Conservation (phyloP, 225 moss, liverwort and hornwort genomes). For the Physcomitrellopsis africana region DNA sequence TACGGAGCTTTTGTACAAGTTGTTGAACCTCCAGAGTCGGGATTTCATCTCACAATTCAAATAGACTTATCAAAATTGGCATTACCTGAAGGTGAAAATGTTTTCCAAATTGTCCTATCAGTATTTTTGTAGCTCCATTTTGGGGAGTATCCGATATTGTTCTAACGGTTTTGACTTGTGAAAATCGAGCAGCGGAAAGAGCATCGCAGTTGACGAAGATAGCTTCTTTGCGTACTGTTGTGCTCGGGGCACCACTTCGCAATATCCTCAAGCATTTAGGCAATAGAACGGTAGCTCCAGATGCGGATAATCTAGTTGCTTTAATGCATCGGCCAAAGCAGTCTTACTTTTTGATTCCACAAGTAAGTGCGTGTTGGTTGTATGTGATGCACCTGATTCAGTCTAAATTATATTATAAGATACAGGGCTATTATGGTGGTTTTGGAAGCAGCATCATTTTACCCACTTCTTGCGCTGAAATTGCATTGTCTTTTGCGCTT, state of each 20-base stretch:
- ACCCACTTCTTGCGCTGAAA: slow-evolving; percentile 10
- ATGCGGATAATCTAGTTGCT: slow-evolving; percentile 91
- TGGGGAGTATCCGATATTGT: background rate
- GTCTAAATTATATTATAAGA: slow-evolving; percentile 11
- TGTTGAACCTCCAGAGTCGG: slow-evolving; percentile 73
- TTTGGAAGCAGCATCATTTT: slow-evolving; percentile 2
- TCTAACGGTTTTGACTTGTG: slow-evolving; percentile 13
- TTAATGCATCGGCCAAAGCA: slow-evolving; percentile 95
- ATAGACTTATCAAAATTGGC: slow-evolving; percentile 70
- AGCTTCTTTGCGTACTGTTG: slow-evolving; percentile 81
- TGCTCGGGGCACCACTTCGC: slow-evolving; percentile 91
- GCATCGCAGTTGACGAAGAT: slow-evolving; percentile 74
- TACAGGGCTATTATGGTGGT: slow-evolving; percentile 12
- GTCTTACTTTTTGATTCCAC: slow-evolving; percentile 97
- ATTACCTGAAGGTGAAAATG: slow-evolving; percentile 55
- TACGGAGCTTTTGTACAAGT: slow-evolving; percentile 76
- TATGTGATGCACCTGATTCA: slow-evolving; percentile 5
- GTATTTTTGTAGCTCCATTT: background rate
- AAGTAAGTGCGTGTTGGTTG: slow-evolving; percentile 49
- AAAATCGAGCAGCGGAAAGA: slow-evolving; percentile 53
- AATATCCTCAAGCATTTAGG: slow-evolving; percentile 94
- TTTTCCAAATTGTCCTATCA: background rate
- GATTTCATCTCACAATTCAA: slow-evolving; percentile 81
- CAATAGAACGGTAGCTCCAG: slow-evolving; percentile 81
- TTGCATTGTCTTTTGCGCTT: slow-evolving; percentile 24